Conservation (phyloP, 352 stramenopile genomes). For the Globisporangium carolinianum region DNA sequence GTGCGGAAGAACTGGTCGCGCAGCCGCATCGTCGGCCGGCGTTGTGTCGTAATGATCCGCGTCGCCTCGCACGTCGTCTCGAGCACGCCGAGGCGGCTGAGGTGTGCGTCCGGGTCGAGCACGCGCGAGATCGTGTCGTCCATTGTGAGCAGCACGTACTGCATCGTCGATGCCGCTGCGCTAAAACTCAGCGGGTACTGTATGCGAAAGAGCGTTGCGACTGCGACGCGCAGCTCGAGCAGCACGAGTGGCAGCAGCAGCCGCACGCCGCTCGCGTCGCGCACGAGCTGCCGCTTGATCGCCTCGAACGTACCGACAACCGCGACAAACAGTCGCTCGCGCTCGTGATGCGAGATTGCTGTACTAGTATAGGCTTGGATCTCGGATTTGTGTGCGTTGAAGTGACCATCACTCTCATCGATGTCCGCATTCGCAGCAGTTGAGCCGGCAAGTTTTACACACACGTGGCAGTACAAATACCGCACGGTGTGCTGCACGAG, state of each 20-base stretch:
- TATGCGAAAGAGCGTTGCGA: slow-evolving; percentile 54
- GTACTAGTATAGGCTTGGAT: background rate
- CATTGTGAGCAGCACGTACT: slow-evolving; percentile 32
- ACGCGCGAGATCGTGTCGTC: slow-evolving; percentile 36
- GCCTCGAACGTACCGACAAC: slow-evolving; percentile 26
- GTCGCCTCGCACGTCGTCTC: slow-evolving; percentile 56
- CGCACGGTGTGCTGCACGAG: slow-evolving; percentile 26
- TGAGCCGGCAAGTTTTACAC: slow-evolving; percentile 24
- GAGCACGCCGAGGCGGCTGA: slow-evolving; percentile 45
- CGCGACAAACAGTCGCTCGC: slow-evolving; percentile 39
- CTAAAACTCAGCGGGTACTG: slow-evolving; percentile 59
- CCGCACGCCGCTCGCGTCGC: slow-evolving; percentile 20
- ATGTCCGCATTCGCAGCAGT: slow-evolving; percentile 1
- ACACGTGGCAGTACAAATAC: slow-evolving; percentile 41
- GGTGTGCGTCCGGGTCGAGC: slow-evolving; percentile 43
- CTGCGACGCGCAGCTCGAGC: slow-evolving; percentile 45
- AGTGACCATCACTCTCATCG: too few relatives aligned
- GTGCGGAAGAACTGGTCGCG: slow-evolving; percentile 61
- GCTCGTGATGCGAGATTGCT: slow-evolving; percentile 3
- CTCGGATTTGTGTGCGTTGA: too few relatives aligned
- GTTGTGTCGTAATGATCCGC: slow-evolving; percentile 27
- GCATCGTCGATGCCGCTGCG: slow-evolving; percentile 24
- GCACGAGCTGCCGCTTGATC: slow-evolving; percentile 17
- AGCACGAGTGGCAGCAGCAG: slow-evolving; percentile 47
- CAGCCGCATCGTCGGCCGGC: slow-evolving; percentile 22